These are phyloP conservation scores for Rubia balearica DNA, from an alignment of 305 asterid genomes.

Conservation along the genomic window DNA sequence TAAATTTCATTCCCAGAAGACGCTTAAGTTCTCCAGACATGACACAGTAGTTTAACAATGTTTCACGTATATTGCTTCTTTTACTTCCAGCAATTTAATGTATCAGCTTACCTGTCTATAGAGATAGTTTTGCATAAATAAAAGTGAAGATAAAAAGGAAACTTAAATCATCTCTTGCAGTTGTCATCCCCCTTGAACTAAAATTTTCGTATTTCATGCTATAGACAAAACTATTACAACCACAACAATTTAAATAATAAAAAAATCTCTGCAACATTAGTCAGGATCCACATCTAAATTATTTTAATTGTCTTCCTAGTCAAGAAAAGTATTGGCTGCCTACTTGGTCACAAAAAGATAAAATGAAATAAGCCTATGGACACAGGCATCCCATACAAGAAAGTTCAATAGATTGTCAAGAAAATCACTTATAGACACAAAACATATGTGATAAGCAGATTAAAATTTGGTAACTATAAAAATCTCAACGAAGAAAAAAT, in stretches of 20 bases:
- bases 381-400: not conserved
- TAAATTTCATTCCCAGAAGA: not conserved
- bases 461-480: slow-evolving; percentile 1
- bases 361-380: not conserved
- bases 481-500: not conserved
- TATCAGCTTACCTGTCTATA: not conserved
- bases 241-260: not conserved
- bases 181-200: not conserved
- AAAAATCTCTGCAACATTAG: not conserved
- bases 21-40: not conserved
- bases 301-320: not conserved
- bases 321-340: not conserved
- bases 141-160: not conserved
- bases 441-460: not conserved
- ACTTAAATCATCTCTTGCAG: not conserved
- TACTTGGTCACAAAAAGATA: not conserved
- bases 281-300: not conserved
- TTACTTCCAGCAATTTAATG: not conserved
- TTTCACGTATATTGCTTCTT: not conserved
- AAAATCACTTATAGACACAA: not conserved
- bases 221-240: not conserved
- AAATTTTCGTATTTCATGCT: not conserved
- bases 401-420: not conserved
- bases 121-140: not conserved
- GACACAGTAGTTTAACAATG: not conserved